Conservation (phyloP, 805 yeast species). For the Priceomyces carsonii region DNA sequence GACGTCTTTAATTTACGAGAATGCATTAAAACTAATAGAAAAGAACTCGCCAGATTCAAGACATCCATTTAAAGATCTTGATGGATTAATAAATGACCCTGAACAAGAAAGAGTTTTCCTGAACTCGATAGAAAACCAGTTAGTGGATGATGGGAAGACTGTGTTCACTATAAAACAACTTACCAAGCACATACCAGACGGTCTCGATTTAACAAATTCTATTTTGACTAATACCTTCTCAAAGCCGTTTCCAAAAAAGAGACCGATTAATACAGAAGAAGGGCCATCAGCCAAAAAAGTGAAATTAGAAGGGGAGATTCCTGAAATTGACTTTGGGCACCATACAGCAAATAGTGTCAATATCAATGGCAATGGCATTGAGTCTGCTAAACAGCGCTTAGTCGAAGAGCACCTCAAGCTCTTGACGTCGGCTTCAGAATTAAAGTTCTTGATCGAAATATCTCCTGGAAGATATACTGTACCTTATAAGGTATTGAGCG, state of each 20-base stretch:
- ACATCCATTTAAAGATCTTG: slow-evolving; percentile 43
- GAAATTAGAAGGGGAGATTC: slow-evolving; percentile 31
- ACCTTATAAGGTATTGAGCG: slow-evolving; percentile 56
- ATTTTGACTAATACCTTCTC: slow-evolving; percentile 42
- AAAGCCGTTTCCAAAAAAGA: slow-evolving; percentile 31
- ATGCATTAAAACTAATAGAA: slow-evolving; percentile 61
- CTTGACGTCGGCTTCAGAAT: slow-evolving; percentile 48
- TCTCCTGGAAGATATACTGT: slow-evolving; percentile 58
- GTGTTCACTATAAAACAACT: slow-evolving; percentile 36
- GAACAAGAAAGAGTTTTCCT: slow-evolving; percentile 32
- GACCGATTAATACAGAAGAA: slow-evolving; percentile 16
- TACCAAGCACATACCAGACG: slow-evolving; percentile 36
- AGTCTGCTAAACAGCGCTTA: slow-evolving; percentile 29
- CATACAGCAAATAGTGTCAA: slow-evolving; percentile 12
- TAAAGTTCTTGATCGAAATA: slow-evolving; percentile 63
- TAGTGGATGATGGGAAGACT: slow-evolving; percentile 35
- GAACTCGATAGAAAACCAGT: slow-evolving; percentile 30
- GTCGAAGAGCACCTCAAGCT: slow-evolving; percentile 70
- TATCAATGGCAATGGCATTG: slow-evolving; percentile 17
- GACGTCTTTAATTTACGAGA: slow-evolving; percentile 62
- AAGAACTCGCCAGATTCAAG: slow-evolving; percentile 45
- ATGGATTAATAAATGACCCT: slow-evolving; percentile 54
- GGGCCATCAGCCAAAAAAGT: slow-evolving; percentile 19
- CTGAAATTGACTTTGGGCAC: slow-evolving; percentile 14
- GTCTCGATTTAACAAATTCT: slow-evolving; percentile 46